phyloP scores from a whole-genome alignment of 2,329 filamentous ascomycete genomes.

The Fusarium sambucinum region DNA sequence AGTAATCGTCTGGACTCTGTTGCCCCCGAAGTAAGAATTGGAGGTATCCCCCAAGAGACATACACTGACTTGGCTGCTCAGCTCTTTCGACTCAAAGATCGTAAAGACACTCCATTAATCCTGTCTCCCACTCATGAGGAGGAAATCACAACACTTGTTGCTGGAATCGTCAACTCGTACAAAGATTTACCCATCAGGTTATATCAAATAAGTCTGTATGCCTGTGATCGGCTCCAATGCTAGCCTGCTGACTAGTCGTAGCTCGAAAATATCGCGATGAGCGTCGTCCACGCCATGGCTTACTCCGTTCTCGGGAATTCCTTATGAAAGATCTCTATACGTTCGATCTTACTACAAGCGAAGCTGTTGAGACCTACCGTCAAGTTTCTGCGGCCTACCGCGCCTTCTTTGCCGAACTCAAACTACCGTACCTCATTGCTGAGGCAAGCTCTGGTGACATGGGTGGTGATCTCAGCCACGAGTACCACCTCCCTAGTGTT shows the following conservation, averaged over 20 bases:
- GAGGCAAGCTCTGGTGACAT: slow-evolving; percentile 96
- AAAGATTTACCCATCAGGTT: slow-evolving; percentile 86
- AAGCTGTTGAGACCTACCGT: slow-evolving; percentile 85
- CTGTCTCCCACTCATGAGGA: slow-evolving; percentile 96
- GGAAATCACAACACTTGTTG: slow-evolving; percentile 88
- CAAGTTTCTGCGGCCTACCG: slow-evolving; percentile 80
- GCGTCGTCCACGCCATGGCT: slow-evolving; percentile 84
- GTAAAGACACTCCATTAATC: slow-evolving; percentile 79
- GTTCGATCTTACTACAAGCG: slow-evolving; percentile 77
- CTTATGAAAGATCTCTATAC: slow-evolving; percentile 99
- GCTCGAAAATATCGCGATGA: slow-evolving; percentile 96
- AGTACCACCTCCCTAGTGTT: slow-evolving; percentile 86
- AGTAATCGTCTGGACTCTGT: slow-evolving; percentile 84
- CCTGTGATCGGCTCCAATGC: background rate
- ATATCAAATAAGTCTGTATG: slow-evolving; percentile 82
- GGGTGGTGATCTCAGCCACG: slow-evolving; percentile 92
- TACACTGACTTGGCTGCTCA: slow-evolving; percentile 65
- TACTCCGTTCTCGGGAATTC: slow-evolving; percentile 91
- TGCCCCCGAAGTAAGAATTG: slow-evolving; percentile 72
- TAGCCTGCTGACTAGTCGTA: slow-evolving; percentile 52
- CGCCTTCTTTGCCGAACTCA: slow-evolving; percentile 83
- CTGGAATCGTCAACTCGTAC: slow-evolving; percentile 80
- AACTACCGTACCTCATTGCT: slow-evolving; percentile 84
- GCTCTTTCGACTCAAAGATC: slow-evolving; percentile 84
- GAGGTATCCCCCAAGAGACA: background rate